phyloP scores from a whole-genome alignment of 495 filamentous ascomycete species.

The Aspergillus mulundensis region DNA sequence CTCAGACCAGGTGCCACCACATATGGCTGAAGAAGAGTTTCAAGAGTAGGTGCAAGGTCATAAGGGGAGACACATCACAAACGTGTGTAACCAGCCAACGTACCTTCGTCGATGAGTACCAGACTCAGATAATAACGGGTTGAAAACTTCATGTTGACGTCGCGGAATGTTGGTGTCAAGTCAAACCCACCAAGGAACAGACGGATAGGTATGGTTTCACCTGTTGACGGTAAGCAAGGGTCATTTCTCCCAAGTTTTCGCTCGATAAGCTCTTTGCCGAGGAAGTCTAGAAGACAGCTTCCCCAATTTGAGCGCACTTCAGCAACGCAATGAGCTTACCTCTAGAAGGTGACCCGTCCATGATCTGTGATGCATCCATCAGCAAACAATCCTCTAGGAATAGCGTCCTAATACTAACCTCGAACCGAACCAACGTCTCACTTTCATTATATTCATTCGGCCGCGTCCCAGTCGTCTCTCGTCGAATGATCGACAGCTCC shows the following conservation, averaged over 20 bases:
- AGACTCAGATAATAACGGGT: slow-evolving; percentile 96
- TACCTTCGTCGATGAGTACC: slow-evolving; percentile 95
- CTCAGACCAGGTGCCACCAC: slow-evolving; percentile 12
- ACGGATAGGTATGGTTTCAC: slow-evolving; percentile 96
- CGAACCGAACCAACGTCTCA: slow-evolving; percentile 95
- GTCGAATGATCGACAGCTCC: slow-evolving; percentile 95
- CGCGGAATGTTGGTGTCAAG: slow-evolving; percentile 95
- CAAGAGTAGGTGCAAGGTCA: not conserved
- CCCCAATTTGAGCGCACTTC: not conserved
- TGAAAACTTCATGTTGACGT: slow-evolving; percentile 99
- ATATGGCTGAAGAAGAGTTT: slow-evolving; percentile 1
- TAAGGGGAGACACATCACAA: slow-evolving; percentile 3
- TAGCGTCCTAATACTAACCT: slow-evolving; percentile 53
- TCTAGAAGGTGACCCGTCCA: slow-evolving; percentile 96
- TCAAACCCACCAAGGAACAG: slow-evolving; percentile 98
- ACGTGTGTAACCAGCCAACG: slow-evolving; percentile 17
- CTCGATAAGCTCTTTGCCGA: not conserved
- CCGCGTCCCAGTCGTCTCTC: slow-evolving; percentile 94
- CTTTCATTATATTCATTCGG: slow-evolving; percentile 99
- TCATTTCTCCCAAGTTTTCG: not conserved
- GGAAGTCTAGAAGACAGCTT: not conserved
- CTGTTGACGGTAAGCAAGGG: slow-evolving; percentile 38
- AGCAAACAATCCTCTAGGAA: slow-evolving; percentile 11
- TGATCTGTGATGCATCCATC: slow-evolving; percentile 60
- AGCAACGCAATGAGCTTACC: slow-evolving; percentile 43